Evolutionary conservation across 2,329 filamentous ascomycete genomes (phyloP).

Genomic region (Beauveria scarabaeidicola): DNA sequence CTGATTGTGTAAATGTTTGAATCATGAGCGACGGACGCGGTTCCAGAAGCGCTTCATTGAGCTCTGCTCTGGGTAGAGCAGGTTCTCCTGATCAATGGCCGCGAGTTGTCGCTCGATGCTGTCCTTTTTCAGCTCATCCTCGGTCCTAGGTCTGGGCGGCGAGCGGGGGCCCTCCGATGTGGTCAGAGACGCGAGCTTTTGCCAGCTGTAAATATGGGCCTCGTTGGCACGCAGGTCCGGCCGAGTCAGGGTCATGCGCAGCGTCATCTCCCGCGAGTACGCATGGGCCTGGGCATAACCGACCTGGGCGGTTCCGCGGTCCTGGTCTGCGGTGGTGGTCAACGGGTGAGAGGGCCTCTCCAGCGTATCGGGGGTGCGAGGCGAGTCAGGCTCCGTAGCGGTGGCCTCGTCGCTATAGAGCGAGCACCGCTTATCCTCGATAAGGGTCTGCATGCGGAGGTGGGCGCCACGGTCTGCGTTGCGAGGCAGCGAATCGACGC

Average conservation of each 20-base stretch:
- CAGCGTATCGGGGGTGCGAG: constrained; percentile 43
- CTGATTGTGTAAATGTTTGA: background rate
- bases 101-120: constrained; percentile 46
- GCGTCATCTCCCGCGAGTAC: constrained; percentile 76
- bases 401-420: constrained; percentile 48
- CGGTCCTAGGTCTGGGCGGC: constrained; percentile 23
- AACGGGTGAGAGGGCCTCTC: constrained; percentile 30
- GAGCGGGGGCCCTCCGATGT: constrained; percentile 26
- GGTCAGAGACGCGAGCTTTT: constrained; percentile 27
- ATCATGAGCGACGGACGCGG: constrained; percentile 40
- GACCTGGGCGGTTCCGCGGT: constrained; percentile 20
- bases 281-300: constrained; percentile 44
- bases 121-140: constrained; percentile 40
- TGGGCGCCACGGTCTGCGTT: background rate
- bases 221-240: constrained; percentile 75
- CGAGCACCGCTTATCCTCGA: constrained; percentile 50
- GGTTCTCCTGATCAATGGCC: constrained; percentile 42
- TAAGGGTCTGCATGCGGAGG: constrained; percentile 39
- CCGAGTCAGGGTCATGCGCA: constrained; percentile 89
- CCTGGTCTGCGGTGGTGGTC: constrained; percentile 19
- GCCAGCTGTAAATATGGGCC: constrained; percentile 63
- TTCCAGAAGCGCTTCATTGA: constrained; percentile 59
- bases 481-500: constrained; percentile 8
- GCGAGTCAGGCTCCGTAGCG: constrained; percentile 50
- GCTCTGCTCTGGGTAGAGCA: constrained; percentile 34